Conservation (phyloP, 192 early-diverging fungal genomes). For the Umbelopsis sp. region DNA sequence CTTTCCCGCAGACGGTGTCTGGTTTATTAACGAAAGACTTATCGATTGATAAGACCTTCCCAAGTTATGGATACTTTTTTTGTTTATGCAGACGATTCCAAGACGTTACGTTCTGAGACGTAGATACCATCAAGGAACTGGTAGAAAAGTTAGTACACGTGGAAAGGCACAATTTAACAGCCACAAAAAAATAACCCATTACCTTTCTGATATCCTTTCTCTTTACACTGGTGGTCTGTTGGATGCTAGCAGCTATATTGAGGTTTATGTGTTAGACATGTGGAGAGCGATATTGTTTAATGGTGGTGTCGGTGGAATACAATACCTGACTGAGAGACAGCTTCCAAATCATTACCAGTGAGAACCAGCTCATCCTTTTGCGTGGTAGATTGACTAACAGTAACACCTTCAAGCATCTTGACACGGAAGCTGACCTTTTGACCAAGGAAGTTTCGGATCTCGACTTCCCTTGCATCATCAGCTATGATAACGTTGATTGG, state of each 20-base stretch:
- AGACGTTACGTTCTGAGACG: slow-evolving; percentile 43
- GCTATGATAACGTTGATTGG: slow-evolving; percentile 93
- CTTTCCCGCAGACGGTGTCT: slow-evolving; percentile 18
- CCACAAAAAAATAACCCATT: background rate
- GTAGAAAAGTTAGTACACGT: background rate
- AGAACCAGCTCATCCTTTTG: slow-evolving; percentile 94
- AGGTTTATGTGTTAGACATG: background rate
- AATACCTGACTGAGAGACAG: slow-evolving; percentile 88
- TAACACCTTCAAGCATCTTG: slow-evolving; percentile 80
- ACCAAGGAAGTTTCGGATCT: slow-evolving; percentile 97
- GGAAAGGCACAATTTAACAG: background rate
- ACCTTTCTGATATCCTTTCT: slow-evolving; percentile 99
- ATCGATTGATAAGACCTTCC: background rate
- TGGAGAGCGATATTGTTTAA: background rate
- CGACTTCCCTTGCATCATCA: slow-evolving; percentile 69
- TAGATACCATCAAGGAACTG: slow-evolving; percentile 53
- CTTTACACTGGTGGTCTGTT: slow-evolving; percentile 85
- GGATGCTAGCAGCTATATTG: slow-evolving; percentile 78
- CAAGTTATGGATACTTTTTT: background rate
- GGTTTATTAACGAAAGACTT: background rate
- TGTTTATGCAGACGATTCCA: slow-evolving; percentile 25
- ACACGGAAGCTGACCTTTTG: slow-evolving; percentile 88
- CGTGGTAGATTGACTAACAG: slow-evolving; percentile 67
- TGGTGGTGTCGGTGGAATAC: background rate
- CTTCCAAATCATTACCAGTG: slow-evolving; percentile 86